Percentiles rank a stretch among this genome's conserved stretches.
Conservation (phyloP, 1,284 basidiomycete species). For the Singerocomus inundabilis region DNA sequence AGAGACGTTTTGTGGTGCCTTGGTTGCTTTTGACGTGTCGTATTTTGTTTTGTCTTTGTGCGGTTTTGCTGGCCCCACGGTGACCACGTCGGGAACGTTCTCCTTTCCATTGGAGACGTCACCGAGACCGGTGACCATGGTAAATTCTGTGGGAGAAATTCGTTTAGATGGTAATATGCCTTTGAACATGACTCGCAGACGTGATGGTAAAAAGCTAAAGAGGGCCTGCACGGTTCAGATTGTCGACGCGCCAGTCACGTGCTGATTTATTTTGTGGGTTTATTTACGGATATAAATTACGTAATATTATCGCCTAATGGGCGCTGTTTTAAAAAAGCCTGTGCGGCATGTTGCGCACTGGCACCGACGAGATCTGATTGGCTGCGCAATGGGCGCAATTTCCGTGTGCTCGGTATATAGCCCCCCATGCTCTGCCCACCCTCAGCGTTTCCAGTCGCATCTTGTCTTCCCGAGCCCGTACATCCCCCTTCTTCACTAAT, state of each 20-base stretch:
- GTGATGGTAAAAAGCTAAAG: slow-evolving; percentile 8
- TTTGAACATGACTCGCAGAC: slow-evolving; percentile 59
- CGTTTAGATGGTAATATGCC: slow-evolving; percentile 67
- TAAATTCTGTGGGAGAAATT: slow-evolving; percentile 63
- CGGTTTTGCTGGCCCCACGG: slow-evolving; percentile 23
- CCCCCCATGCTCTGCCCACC: not conserved
- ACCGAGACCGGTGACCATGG: slow-evolving; percentile 58
- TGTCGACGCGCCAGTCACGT: slow-evolving; percentile 35
- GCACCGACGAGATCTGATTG: slow-evolving; percentile 19
- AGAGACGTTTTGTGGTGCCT: slow-evolving; percentile 38
- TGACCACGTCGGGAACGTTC: slow-evolving; percentile 47
- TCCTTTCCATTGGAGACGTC: slow-evolving; percentile 60
- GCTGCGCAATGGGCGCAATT: slow-evolving; percentile 26
- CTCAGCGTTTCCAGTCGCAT: not conserved
- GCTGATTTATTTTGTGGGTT: slow-evolving; percentile 30
- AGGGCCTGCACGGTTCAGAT: slow-evolving; percentile 29
- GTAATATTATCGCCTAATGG: slow-evolving; percentile 21
- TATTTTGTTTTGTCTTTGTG: slow-evolving; percentile 41
- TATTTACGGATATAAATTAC: slow-evolving; percentile 15
- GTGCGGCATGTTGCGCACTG: slow-evolving; percentile 2
- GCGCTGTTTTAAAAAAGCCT: slow-evolving; percentile 13
- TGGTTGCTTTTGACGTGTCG: slow-evolving; percentile 34
- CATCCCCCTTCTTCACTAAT: slow-evolving; percentile 4
- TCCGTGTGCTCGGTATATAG: slow-evolving; percentile 39
- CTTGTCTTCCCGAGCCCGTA: not conserved